Conservation (phyloP, 352 stramenopile genomes). For the Pythium volutum region DNA sequence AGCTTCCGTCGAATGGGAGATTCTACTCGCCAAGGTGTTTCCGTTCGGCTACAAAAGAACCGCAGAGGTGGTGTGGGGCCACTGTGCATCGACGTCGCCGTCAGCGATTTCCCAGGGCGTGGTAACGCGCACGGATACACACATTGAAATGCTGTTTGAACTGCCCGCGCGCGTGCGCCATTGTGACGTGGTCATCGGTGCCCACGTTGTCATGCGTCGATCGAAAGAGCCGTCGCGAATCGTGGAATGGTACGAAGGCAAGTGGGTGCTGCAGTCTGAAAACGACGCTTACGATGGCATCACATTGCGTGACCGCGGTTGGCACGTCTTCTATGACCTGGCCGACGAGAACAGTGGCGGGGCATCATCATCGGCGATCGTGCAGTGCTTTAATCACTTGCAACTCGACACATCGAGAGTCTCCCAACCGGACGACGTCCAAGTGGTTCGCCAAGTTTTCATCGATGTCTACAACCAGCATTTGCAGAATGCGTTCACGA, state of each 20-base stretch:
- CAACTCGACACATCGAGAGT: neutral
- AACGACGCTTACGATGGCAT: neutral
- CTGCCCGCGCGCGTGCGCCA: neutral
- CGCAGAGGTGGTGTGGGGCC: neutral
- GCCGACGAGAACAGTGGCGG: neutral
- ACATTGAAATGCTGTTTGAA: neutral
- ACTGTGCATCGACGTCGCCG: neutral
- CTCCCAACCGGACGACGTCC: neutral
- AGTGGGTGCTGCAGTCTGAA: neutral
- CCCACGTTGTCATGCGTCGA: conserved; percentile 1
- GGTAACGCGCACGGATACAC: neutral
- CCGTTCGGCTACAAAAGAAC: neutral
- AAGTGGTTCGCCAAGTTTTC: neutral
- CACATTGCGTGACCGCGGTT: neutral
- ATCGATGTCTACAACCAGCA: neutral
- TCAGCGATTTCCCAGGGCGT: too few relatives aligned
- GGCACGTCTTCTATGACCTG: neutral
- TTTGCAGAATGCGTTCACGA: neutral
- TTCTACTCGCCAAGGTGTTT: neutral
- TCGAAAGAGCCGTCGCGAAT: neutral
- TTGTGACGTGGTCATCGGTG: neutral
- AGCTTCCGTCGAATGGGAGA: neutral
- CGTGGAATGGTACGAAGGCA: conserved; percentile 1
- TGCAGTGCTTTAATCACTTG: neutral
- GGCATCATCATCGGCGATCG: neutral